phyloP scores from a whole-genome alignment of 2,329 filamentous ascomycete species.

The Talaromyces sp. region DNA sequence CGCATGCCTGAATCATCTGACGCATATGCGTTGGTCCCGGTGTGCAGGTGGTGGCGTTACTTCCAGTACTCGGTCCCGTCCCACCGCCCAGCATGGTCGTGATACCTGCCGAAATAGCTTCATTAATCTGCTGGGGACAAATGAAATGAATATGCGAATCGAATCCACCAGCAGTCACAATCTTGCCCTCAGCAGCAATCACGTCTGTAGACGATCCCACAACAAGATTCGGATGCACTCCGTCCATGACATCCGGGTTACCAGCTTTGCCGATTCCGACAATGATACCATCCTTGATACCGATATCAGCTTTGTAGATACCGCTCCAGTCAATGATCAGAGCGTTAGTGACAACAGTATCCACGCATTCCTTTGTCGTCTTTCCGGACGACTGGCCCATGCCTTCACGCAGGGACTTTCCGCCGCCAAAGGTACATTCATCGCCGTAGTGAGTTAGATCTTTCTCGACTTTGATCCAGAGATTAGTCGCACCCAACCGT shows the following conservation, averaged over 20 bases:
- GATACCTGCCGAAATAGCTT: constrained; percentile 78
- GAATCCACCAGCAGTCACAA: constrained; percentile 84
- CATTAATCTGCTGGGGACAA: constrained; percentile 84
- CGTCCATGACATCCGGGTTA: constrained; percentile 96
- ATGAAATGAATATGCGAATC: constrained; percentile 94
- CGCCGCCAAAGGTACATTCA: constrained; percentile 92
- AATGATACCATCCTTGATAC: constrained; percentile 82
- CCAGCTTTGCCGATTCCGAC: constrained; percentile 90
- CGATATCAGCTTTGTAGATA: constrained; percentile 96
- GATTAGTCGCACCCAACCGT: constrained; percentile 73
- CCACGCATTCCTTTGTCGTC: constrained; percentile 67
- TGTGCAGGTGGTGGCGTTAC: constrained; percentile 89
- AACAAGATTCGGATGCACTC: constrained; percentile 72
- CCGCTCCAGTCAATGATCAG: constrained; percentile 86
- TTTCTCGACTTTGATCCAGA: constrained; percentile 87
- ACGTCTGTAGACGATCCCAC: constrained; percentile 89
- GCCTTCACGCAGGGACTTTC: constrained; percentile 88
- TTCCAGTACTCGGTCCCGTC: constrained; percentile 87
- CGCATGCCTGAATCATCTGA: constrained; percentile 85
- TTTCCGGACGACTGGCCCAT: constrained; percentile 90
- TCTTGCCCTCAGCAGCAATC: constrained; percentile 83
- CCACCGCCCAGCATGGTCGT: constrained; percentile 90
- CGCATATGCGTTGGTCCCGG: constrained; percentile 78
- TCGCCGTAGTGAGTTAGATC: constrained; percentile 84
- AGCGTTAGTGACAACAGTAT: constrained; percentile 85